A percentile compares a stretch with the other conserved stretches of the same genome.
Conservation (phyloP, 345 rosid species). For the Passiflora organensis region DNA sequence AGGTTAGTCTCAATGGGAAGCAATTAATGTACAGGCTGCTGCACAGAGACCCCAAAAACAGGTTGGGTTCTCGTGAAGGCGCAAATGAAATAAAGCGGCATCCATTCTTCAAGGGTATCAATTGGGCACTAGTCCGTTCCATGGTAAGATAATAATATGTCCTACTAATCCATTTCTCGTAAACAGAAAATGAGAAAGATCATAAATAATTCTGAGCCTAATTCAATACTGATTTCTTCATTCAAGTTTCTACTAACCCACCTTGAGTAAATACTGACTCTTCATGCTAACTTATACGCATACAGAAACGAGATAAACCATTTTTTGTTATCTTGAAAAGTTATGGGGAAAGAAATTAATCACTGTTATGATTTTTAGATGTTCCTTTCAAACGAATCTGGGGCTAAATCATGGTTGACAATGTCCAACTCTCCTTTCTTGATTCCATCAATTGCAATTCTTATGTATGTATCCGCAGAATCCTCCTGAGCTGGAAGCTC, state of each 20-base stretch:
- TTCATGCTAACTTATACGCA: no score
- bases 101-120: constrained; percentile 68
- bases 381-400: no score
- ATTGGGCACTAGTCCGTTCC: constrained; percentile 91
- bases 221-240: not conserved
- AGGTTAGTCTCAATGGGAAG: constrained; percentile 75
- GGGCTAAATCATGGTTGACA: no score
- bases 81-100: constrained; percentile 82
- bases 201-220: not conserved
- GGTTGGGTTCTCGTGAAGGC: constrained; percentile 80
- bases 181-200: not conserved
- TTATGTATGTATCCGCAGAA: constrained; percentile 33
- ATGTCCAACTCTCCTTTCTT: not conserved
- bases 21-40: constrained; percentile 68
- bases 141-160: constrained; percentile 38
- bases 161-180: not conserved
- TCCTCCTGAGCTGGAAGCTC: constrained; percentile 74
- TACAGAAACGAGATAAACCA: no score
- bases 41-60: constrained; percentile 77
- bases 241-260: not conserved
- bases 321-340: no score
- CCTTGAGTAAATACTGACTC: no score
- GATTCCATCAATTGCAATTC: no score
- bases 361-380: no score
- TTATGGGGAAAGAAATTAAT: no score